These are phyloP conservation scores for Populus simonii DNA, from an alignment of 345 rosid genomes.

Conservation along the genomic window DNA sequence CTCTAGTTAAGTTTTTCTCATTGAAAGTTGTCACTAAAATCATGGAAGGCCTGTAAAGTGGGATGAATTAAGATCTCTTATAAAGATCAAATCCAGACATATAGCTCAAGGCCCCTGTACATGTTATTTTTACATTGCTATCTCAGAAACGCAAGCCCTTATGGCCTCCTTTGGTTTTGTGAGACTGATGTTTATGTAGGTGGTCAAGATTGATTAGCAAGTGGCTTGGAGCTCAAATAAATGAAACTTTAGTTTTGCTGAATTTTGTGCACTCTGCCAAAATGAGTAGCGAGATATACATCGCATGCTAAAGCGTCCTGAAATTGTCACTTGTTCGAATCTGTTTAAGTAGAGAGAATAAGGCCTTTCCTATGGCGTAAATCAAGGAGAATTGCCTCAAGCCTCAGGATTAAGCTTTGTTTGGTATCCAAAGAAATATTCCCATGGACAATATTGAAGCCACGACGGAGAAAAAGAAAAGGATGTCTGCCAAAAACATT, in stretches of 20 bases:
- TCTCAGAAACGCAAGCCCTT: neutral
- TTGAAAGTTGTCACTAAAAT: neutral
- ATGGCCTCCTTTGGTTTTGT: neutral
- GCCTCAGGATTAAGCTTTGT: conserved; percentile 1
- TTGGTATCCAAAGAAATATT: neutral
- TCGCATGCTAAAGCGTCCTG: conserved; percentile 33
- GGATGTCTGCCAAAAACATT: neutral
- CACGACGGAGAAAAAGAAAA: neutral
- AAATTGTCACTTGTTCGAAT: conserved; percentile 23
- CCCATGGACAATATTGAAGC: neutral
- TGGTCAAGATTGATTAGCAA: conserved; percentile 1
- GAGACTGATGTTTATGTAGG: conserved; percentile 1
- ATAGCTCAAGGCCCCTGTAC: neutral
- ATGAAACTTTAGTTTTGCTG: conserved; percentile 7
- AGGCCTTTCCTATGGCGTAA: conserved; percentile 30
- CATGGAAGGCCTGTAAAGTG: neutral
- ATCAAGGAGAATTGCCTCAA: conserved; percentile 10
- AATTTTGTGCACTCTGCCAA: conserved; percentile 16
- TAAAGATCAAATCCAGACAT: too few relatives aligned
- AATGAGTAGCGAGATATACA: conserved; percentile 19
- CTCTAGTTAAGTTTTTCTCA: neutral
- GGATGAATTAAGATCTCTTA: neutral
- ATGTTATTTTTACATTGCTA: neutral
- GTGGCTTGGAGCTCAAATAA: neutral
- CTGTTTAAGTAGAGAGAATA: conserved; percentile 17